phyloP scores from a whole-genome alignment of 106 monocot species.

The Acanthochlamys bracteata region DNA sequence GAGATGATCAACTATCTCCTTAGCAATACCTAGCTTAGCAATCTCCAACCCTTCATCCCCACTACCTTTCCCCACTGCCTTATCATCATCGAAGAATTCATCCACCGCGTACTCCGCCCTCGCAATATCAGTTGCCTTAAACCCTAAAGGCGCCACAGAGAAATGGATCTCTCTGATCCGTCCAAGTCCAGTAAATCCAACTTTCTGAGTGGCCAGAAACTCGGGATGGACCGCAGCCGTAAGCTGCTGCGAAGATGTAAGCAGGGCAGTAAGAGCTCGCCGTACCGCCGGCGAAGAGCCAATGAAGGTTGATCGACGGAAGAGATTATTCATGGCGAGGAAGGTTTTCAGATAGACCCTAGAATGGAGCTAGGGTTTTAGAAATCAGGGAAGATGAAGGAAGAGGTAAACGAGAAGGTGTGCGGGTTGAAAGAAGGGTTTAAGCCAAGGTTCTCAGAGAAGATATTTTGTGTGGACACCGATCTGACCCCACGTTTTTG shows the following conservation, averaged over 20 bases:
- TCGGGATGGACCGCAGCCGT: background rate
- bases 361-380: constrained; percentile 35
- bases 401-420: no score
- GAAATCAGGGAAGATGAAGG: background rate
- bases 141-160: constrained; percentile 28
- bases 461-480: no score
- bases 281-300: constrained; percentile 17
- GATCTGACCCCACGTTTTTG: no score
- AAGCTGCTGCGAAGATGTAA: background rate
- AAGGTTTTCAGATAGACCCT: constrained; percentile 12
- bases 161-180: constrained; percentile 40
- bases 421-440: background rate
- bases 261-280: constrained; percentile 19
- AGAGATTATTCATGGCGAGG: constrained; percentile 24
- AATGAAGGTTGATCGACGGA: constrained; percentile 34
- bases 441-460: no score
- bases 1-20: constrained; percentile 48
- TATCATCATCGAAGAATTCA: constrained; percentile 45
- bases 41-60: constrained; percentile 83
- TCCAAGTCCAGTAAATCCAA: background rate
- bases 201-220: constrained; percentile 1
- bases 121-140: constrained; percentile 30
- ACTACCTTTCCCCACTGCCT: constrained; percentile 3
- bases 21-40: constrained; percentile 60
- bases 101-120: constrained; percentile 53